Conservation (phyloP, 2,329 filamentous ascomycete species). For the Orbilia quercus region DNA sequence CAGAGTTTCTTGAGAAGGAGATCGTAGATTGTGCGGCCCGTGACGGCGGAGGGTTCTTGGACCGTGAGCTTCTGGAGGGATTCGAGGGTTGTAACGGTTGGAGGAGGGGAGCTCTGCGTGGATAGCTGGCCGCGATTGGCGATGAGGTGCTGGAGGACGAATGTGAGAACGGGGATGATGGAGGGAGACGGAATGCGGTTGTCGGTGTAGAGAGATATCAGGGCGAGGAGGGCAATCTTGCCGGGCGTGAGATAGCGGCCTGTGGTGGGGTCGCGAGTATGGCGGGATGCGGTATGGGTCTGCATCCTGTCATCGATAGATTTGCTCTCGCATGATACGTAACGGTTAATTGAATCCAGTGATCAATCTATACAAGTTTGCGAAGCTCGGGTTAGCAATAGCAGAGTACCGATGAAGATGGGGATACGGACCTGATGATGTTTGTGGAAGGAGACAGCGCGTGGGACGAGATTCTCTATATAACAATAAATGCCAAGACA, state of each 20-base stretch:
- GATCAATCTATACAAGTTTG: constrained; percentile 7
- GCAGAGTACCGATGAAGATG: neutral
- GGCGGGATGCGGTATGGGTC: constrained; percentile 45
- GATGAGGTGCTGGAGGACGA: constrained; percentile 78
- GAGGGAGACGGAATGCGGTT: constrained; percentile 75
- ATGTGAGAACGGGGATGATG: constrained; percentile 80
- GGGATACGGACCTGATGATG: neutral
- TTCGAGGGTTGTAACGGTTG: constrained; percentile 68
- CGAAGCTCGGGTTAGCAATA: neutral
- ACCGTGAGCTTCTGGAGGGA: constrained; percentile 68
- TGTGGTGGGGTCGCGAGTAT: constrained; percentile 52
- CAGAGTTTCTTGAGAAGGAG: constrained; percentile 83
- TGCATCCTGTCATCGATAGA: constrained; percentile 35
- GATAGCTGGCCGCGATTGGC: constrained; percentile 64
- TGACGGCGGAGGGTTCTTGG: constrained; percentile 58
- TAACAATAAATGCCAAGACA: no score
- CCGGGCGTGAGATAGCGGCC: constrained; percentile 80
- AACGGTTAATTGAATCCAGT: neutral
- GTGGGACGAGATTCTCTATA: no score
- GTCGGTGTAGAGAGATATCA: constrained; percentile 84
- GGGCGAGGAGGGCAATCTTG: constrained; percentile 82
- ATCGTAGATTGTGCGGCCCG: constrained; percentile 88
- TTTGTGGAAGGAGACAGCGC: neutral
- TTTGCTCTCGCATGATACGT: constrained; percentile 8
- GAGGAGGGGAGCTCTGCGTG: constrained; percentile 56